A percentile compares a stretch with the other conserved stretches of the same genome.
These are phyloP conservation scores for Thermomyces lanuginosus DNA, from an alignment of 2,329 filamentous ascomycete species.

Conservation along the genomic window DNA sequence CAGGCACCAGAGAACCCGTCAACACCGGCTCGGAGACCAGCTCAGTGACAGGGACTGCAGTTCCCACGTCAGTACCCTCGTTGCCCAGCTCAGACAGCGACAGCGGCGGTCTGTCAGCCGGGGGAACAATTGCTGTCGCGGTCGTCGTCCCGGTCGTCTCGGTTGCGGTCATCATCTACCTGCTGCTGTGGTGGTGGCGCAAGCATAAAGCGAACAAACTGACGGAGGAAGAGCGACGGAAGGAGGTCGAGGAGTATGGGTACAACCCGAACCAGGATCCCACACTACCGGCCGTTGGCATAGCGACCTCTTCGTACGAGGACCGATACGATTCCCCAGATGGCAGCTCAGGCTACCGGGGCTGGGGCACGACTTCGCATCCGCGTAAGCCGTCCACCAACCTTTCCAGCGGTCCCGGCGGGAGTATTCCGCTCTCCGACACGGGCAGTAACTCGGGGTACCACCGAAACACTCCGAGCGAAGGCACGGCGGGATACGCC, in stretches of 20 bases:
- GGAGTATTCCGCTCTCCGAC: slow-evolving; percentile 55
- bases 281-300: slow-evolving; percentile 46
- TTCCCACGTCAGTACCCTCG: no score
- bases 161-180: slow-evolving; percentile 63
- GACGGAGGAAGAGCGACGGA: slow-evolving; percentile 73
- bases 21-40: slow-evolving; percentile 7
- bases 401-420: slow-evolving; percentile 52
- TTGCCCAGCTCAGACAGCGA: no score
- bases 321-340: slow-evolving; percentile 5
- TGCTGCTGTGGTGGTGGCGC: slow-evolving; percentile 70
- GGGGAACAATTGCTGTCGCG: slow-evolving; percentile 71
- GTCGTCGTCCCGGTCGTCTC: slow-evolving; percentile 87
- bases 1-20: slow-evolving; percentile 7
- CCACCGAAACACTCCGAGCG: slow-evolving; percentile 41
- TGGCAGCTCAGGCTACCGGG: slow-evolving; percentile 60
- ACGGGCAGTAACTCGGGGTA: slow-evolving; percentile 41
- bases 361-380: slow-evolving; percentile 71
- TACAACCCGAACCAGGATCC: slow-evolving; percentile 97
- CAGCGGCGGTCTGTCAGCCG: slow-evolving; percentile 25
- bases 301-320: slow-evolving; percentile 25
- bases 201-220: slow-evolving; percentile 72
- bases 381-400: slow-evolving; percentile 79
- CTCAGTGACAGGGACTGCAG: slow-evolving; percentile 13
- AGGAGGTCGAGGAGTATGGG: slow-evolving; percentile 93
- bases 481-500: slow-evolving; percentile 36